phyloP scores from a whole-genome alignment of 768 basidiomycete genomes.

The Pleurotus tuber-regium region DNA sequence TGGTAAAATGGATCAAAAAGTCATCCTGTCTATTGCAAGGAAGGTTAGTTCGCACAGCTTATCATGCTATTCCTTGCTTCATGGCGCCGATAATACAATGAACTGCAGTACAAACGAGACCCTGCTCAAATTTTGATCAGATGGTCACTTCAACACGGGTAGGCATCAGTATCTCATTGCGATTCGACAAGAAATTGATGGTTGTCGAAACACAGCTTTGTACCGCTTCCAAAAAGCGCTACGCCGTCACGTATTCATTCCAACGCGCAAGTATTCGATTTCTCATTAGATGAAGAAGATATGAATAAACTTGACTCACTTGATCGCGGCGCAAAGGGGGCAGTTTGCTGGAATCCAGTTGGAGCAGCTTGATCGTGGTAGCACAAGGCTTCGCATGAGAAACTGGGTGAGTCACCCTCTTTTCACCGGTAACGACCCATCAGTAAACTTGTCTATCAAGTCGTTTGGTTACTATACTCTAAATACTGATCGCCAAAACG shows the following conservation, averaged over 20 bases:
- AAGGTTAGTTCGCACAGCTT: conserved; percentile 55
- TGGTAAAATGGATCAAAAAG: conserved; percentile 52
- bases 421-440: too few species aligned
- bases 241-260: conserved; percentile 67
- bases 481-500: too few species aligned
- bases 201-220: conserved; percentile 45
- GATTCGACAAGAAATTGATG: background rate
- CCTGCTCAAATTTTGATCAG: conserved; percentile 81
- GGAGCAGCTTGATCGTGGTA: conserved; percentile 47
- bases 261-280: conserved; percentile 76
- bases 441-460: too few species aligned
- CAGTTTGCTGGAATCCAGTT: conserved; percentile 84
- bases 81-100: too few species aligned
- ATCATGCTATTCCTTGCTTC: too few species aligned
- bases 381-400: too few species aligned
- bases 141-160: conserved; percentile 90
- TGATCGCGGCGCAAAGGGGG: conserved; percentile 71
- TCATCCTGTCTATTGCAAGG: conserved; percentile 50
- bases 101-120: conserved; percentile 55
- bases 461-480: too few species aligned
- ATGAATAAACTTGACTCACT: conserved; percentile 63
- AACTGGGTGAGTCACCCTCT: too few species aligned
- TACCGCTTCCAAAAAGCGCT: conserved; percentile 82
- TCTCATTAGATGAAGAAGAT: conserved; percentile 64
- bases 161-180: conserved; percentile 19